phyloP scores from a whole-genome alignment of 331 rosid genomes.

The Cydonia oblonga region DNA sequence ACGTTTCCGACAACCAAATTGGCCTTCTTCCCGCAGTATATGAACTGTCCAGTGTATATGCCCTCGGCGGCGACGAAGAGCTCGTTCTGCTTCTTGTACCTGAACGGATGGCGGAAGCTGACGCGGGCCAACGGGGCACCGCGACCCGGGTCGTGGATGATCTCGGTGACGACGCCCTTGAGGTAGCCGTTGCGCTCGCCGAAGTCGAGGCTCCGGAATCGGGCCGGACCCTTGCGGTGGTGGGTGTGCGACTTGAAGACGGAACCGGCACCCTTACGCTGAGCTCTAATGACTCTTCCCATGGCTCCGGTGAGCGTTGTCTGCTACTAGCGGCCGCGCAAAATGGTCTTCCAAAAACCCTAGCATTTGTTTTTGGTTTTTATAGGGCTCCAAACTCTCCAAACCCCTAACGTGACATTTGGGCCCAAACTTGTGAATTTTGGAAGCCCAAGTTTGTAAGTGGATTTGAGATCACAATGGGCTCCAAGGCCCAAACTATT shows the following conservation, averaged over 20 bases:
- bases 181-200: conserved; percentile 31
- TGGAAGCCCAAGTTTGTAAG: neutral
- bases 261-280: conserved; percentile 34
- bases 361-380: neutral
- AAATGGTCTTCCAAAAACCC: neutral
- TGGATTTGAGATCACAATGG: neutral
- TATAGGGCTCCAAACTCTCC: neutral
- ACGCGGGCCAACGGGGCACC: conserved; percentile 23
- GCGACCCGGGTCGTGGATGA: conserved; percentile 30
- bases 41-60: conserved; percentile 24
- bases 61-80: conserved; percentile 29
- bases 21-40: conserved; percentile 31
- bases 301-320: neutral
- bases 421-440: neutral
- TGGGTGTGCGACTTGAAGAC: conserved; percentile 34
- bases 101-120: conserved; percentile 26
- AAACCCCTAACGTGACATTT: neutral
- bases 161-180: conserved; percentile 26
- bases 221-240: conserved; percentile 32
- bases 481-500: neutral
- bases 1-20: conserved; percentile 24
- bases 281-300: conserved; percentile 33
- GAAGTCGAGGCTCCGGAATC: conserved; percentile 26
- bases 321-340: neutral
- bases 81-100: conserved; percentile 32